Evolutionary conservation across 1,284 basidiomycete genomes (phyloP).

Genomic region (Tilletiopsis washingtonensis): DNA sequence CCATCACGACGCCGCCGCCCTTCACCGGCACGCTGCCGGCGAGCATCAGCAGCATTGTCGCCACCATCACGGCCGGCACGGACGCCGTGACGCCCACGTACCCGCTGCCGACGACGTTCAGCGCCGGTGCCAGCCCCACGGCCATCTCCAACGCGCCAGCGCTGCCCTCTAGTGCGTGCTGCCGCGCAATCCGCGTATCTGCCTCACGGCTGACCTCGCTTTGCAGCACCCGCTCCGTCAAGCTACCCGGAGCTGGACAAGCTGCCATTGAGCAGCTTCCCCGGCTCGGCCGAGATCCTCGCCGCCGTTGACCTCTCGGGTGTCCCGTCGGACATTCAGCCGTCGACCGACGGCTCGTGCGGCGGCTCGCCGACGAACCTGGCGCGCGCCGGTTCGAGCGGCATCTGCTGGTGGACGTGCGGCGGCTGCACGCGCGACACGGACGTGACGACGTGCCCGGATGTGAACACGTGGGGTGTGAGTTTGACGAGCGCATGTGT

Average conservation of each 20-base stretch:
- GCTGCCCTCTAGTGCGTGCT: conserved; percentile 16
- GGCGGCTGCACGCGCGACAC: conserved; percentile 64
- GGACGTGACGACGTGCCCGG: conserved; percentile 69
- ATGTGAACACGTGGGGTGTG: conserved; percentile 66
- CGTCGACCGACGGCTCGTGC: conserved; percentile 59
- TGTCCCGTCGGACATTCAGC: conserved; percentile 60
- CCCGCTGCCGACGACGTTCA: conserved; percentile 25
- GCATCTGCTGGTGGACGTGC: conserved; percentile 73
- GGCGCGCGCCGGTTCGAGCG: conserved; percentile 53
- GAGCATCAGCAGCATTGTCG: conserved; percentile 19
- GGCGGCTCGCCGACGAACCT: conserved; percentile 58
- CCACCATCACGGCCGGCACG: conserved; percentile 25
- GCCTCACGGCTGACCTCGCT: not conserved
- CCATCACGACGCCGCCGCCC: conserved; percentile 13
- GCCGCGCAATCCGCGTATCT: not conserved
- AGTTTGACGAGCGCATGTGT: too few relatives aligned
- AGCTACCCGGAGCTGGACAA: conserved; percentile 67
- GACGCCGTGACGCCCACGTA: conserved; percentile 21
- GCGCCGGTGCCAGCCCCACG: conserved; percentile 28
- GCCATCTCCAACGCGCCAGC: conserved; percentile 32
- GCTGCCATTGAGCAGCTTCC: conserved; percentile 60
- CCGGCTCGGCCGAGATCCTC: conserved; percentile 66
- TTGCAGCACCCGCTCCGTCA: conserved; percentile 3
- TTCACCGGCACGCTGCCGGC: conserved; percentile 31
- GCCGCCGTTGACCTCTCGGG: conserved; percentile 57